A percentile compares a stretch with the other conserved stretches of the same genome.
These are phyloP conservation scores for Candida nanaspora DNA, from an alignment of 805 yeast species.

Conservation along the genomic window DNA sequence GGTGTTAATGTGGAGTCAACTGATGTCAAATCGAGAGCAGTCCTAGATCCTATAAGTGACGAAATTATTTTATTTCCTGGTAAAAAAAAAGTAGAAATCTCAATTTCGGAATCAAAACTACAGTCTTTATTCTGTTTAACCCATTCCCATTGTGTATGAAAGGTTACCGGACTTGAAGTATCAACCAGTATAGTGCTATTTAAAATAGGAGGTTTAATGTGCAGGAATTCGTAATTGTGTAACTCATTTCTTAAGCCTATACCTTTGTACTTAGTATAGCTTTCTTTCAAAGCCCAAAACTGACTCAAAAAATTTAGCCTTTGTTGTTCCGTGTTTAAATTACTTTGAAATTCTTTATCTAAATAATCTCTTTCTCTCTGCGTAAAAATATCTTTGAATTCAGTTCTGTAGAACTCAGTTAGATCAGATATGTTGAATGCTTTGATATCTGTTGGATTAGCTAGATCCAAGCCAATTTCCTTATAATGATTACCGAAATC, in stretches of 20 bases:
- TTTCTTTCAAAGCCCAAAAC: slow-evolving; percentile 77
- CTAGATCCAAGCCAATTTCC: slow-evolving; percentile 42
- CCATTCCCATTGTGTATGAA: neutral
- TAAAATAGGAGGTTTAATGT: slow-evolving; percentile 4
- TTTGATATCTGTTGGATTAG: slow-evolving; percentile 26
- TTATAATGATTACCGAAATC: slow-evolving; percentile 13
- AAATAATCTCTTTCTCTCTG: slow-evolving; percentile 22
- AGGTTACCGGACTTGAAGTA: neutral
- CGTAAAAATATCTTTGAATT: slow-evolving; percentile 23
- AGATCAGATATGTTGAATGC: slow-evolving; percentile 10
- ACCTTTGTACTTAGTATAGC: slow-evolving; percentile 62
- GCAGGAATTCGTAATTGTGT: slow-evolving; percentile 14
- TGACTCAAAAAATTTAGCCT: slow-evolving; percentile 37
- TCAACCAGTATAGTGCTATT: too few relatives aligned
- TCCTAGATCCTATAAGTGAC: neutral
- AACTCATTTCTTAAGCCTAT: slow-evolving; percentile 39
- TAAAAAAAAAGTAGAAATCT: neutral
- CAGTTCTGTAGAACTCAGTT: slow-evolving; percentile 14
- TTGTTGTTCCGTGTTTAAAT: too few relatives aligned
- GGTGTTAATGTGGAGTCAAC: neutral
- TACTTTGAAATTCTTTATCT: slow-evolving; percentile 4
- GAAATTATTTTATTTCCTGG: neutral
- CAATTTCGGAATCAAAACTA: neutral
- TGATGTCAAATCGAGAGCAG: neutral
- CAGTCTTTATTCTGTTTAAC: neutral